phyloP scores from a whole-genome alignment of 2,329 filamentous ascomycete species.

The Biscogniauxia mediterranea region DNA sequence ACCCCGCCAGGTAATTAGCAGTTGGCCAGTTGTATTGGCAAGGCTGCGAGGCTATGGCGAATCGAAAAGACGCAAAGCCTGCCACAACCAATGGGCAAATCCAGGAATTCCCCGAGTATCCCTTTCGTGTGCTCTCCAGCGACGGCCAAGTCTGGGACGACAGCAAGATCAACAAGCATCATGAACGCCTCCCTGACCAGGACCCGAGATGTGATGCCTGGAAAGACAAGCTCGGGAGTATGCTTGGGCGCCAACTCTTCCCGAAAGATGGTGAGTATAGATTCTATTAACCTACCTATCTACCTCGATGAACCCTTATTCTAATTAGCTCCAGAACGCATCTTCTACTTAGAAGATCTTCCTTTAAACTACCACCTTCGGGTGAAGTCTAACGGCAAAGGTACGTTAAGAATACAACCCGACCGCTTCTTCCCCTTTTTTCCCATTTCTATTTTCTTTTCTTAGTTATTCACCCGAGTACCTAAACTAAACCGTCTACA shows the following conservation, averaged over 20 bases:
- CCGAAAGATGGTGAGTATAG: slow-evolving; percentile 14
- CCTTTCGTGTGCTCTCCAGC: slow-evolving; percentile 3
- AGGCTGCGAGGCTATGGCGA: neutral
- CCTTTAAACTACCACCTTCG: slow-evolving; percentile 15
- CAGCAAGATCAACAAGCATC: neutral
- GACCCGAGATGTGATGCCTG: slow-evolving; percentile 1
- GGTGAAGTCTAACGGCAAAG: neutral
- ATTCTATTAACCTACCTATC: neutral
- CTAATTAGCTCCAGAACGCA: slow-evolving; percentile 8
- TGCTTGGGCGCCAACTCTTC: slow-evolving; percentile 11
- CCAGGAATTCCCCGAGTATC: neutral
- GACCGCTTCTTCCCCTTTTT: too few relatives aligned
- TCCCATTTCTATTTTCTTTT: too few relatives aligned
- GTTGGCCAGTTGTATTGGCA: neutral
- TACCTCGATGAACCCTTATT: neutral
- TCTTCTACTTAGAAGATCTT: slow-evolving; percentile 4
- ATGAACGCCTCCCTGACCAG: neutral
- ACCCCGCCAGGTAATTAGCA: too few relatives aligned
- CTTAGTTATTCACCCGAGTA: neutral
- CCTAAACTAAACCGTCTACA: neutral
- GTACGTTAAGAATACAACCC: slow-evolving; percentile 3
- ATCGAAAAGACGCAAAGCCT: neutral
- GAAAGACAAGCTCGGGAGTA: slow-evolving; percentile 10
- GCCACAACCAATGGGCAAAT: neutral
- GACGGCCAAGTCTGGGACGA: slow-evolving; percentile 7